Percentiles rank a stretch among this genome's conserved stretches.
These are phyloP conservation scores for Stramenopiles sp. DNA, from an alignment of 352 stramenopile species.

Conservation along the genomic window DNA sequence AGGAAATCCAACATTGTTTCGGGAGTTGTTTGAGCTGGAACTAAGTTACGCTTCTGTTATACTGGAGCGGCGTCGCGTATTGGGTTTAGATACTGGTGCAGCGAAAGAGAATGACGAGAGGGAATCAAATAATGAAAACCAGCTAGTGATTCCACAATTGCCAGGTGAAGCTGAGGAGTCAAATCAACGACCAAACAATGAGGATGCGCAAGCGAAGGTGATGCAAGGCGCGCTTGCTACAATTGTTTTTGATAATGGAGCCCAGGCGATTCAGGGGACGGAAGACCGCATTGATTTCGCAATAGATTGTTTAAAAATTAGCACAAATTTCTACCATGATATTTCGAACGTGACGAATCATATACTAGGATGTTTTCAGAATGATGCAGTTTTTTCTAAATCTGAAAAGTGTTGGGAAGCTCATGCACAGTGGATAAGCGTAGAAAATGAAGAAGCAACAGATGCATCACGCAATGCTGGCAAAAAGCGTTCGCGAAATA, in stretches of 20 bases:
- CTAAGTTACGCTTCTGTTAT: neutral
- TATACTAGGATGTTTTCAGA: neutral
- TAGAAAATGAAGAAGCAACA: neutral
- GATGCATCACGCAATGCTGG: neutral
- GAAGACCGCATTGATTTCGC: neutral
- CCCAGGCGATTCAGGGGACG: neutral
- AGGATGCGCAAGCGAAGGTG: neutral
- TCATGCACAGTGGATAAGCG: neutral
- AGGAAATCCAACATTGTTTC: neutral
- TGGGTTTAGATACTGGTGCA: neutral
- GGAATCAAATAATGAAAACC: neutral
- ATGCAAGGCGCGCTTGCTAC: neutral
- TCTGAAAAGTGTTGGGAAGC: neutral
- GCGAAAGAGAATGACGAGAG: neutral
- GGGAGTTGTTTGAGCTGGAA: neutral
- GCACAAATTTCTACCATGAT: neutral
- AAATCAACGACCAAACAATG: neutral
- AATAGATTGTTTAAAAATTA: neutral
- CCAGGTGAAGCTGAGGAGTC: neutral
- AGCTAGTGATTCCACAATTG: neutral
- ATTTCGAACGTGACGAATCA: neutral
- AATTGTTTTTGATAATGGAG: neutral
- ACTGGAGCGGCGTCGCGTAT: neutral
- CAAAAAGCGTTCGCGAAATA: neutral
- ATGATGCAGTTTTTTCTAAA: neutral